Evolutionary conservation across 1,139 yeast genomes (phyloP), one percentile per base, ranked within the genome.

Genomic region (Kodamaea alishanica): DNA sequence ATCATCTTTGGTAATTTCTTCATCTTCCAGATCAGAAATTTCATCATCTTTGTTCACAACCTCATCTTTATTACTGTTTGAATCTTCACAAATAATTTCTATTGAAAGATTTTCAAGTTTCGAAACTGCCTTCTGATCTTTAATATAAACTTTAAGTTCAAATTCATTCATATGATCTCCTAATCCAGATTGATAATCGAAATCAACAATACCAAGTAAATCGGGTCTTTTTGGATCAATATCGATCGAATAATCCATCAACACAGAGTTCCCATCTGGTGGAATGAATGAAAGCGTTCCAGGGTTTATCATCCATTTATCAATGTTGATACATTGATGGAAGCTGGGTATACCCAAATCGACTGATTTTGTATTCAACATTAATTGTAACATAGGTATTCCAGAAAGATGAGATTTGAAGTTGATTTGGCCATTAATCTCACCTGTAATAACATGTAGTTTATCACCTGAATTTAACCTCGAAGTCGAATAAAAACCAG

Each of bases 261-360:
- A 59, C 5, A 75, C 69, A 30, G 81, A 77, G 45, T 68, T 73
- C 4, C 95, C 97, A 58, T 92, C 97, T 0, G 97, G 96, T 3
- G 98, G 98, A 15, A 85, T 73, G 52, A 90, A 87, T 10, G 79
- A 68, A 31, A 89, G 55, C 0, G 65, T 47, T 0, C 77, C 77
- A 1, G 63, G 61, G 6, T 52, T 54, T 8, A 51, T 46, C 8
- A 48, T 38, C 81, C 83, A 79, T 25, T 58, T 56, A 24, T 64
- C 70, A 4, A 68, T 47, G 40, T 77, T 67, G 1, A 84, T 74
- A 50, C 86, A 76, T 28, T 67, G 73, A 53, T 84, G 92, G 46
- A 82, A 74, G 26, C 73, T 61, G 0, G 90, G 85, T 12, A 49
- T 49, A 5, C 71, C 71, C 27, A 77, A 44, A 27, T 69, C 60